A percentile compares a stretch with the other conserved stretches of the same genome.
phyloP scores from a whole-genome alignment of 2,329 filamentous ascomycete genomes.

The Fusarium pilosicola region DNA sequence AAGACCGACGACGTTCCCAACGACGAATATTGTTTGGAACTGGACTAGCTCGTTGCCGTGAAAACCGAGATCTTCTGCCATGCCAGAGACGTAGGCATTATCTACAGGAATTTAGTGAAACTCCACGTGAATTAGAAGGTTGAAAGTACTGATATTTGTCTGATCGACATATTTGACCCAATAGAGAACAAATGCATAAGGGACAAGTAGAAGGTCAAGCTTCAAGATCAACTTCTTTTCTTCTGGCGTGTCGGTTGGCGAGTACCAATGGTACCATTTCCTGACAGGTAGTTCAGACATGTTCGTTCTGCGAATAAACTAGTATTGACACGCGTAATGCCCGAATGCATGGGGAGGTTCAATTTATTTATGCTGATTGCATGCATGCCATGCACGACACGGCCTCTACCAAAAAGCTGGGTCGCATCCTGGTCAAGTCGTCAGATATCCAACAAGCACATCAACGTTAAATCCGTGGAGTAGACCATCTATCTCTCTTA shows the following conservation, averaged over 20 bases:
- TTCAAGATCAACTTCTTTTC: not conserved
- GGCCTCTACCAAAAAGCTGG: not conserved
- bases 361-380: not conserved
- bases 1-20: not conserved
- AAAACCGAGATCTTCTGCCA: not conserved
- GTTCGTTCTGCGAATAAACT: rapidly evolving
- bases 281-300: not conserved
- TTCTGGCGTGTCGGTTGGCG: not conserved
- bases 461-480: not conserved
- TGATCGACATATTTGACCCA: not conserved
- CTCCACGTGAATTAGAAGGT: rapidly evolving
- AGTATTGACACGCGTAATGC: rapidly evolving
- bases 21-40: not conserved
- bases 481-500: not conserved
- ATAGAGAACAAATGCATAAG: not conserved
- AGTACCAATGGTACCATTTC: not conserved
- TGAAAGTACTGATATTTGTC: not conserved
- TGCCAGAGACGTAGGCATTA: not conserved
- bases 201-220: not conserved
- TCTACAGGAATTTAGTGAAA: not conserved
- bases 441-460: not conserved
- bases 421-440: not conserved
- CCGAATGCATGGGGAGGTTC: no score
- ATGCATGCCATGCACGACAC: rapidly evolving
- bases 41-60: not conserved